Conservation (phyloP, 192 early-diverging fungal genomes). For the Coemansia sp. region DNA sequence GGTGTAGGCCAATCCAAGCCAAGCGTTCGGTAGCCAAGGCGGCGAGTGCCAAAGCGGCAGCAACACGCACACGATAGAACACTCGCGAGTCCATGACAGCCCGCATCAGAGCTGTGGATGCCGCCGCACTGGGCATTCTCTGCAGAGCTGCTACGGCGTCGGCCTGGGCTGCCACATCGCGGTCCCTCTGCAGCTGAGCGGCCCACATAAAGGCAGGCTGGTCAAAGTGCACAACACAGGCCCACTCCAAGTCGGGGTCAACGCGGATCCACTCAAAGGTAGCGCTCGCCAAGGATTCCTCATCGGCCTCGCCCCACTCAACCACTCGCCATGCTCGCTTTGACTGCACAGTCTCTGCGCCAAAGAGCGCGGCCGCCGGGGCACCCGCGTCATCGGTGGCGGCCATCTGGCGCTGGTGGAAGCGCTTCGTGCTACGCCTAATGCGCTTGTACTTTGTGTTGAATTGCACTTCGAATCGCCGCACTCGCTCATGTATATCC, state of each 20-base stretch:
- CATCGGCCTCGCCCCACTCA: constrained; percentile 80
- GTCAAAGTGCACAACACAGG: constrained; percentile 79
- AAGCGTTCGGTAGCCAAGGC: constrained; percentile 57
- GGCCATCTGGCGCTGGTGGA: constrained; percentile 69
- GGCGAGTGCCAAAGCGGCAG: constrained; percentile 71
- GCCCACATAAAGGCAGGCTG: constrained; percentile 97
- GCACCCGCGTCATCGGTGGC: constrained; percentile 44
- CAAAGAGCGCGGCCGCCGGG: constrained; percentile 27
- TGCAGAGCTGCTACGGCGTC: constrained; percentile 75
- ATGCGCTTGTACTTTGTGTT: constrained; percentile 99
- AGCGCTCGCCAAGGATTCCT: constrained; percentile 58
- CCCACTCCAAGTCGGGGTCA: constrained; percentile 94
- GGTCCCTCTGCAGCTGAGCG: constrained; percentile 82
- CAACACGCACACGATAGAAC: constrained; percentile 85
- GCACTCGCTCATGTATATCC: constrained; percentile 69
- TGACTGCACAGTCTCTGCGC: constrained; percentile 59
- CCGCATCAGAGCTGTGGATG: constrained; percentile 72
- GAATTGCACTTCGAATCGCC: constrained; percentile 88
- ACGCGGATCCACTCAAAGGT: constrained; percentile 96
- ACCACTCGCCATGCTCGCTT: constrained; percentile 70
- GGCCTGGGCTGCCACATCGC: constrained; percentile 88
- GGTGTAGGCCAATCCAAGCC: constrained; percentile 67
- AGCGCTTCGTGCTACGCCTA: constrained; percentile 72
- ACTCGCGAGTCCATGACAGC: constrained; percentile 74
- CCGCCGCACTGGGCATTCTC: constrained; percentile 60